Evolutionary conservation across 768 basidiomycete species (phyloP).

Genomic region (Russula vinacea): DNA sequence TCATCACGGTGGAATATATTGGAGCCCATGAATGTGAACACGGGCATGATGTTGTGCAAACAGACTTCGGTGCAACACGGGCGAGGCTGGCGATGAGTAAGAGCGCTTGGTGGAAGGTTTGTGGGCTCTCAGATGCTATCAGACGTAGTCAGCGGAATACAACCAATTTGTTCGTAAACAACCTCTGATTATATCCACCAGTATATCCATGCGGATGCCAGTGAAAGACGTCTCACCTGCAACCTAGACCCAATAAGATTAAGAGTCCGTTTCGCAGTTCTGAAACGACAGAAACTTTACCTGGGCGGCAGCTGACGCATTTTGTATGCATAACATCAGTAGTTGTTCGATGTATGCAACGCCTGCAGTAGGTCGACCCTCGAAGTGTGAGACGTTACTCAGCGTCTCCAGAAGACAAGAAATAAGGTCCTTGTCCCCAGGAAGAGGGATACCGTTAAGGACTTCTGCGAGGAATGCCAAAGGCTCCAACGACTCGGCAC

Average conservation of each 20-base stretch:
- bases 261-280: background rate
- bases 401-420: constrained; percentile 70
- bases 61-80: constrained; percentile 81
- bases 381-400: constrained; percentile 57
- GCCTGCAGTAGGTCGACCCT: constrained; percentile 56
- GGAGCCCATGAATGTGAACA: constrained; percentile 99
- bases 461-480: constrained; percentile 67
- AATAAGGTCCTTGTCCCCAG: constrained; percentile 70
- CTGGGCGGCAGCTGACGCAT: constrained; percentile 51
- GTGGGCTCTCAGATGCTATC: constrained; percentile 83
- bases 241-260: constrained; percentile 41
- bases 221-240: constrained; percentile 51
- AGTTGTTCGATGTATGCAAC: constrained; percentile 79
- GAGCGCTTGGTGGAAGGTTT: constrained; percentile 90
- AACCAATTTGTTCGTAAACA: constrained; percentile 26
- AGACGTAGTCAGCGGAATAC: constrained; percentile 4
- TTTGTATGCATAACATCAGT: constrained; percentile 77
- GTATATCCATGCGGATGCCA: constrained; percentile 72
- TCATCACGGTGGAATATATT: constrained; percentile 97
- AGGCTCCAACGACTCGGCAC: constrained; percentile 33
- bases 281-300: constrained; percentile 40
- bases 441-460: constrained; percentile 58
- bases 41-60: constrained; percentile 95
- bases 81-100: constrained; percentile 83
- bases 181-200: constrained; percentile 87